phyloP scores from a whole-genome alignment of 2,329 filamentous ascomycete species.

The Diaporthe australafricana region DNA sequence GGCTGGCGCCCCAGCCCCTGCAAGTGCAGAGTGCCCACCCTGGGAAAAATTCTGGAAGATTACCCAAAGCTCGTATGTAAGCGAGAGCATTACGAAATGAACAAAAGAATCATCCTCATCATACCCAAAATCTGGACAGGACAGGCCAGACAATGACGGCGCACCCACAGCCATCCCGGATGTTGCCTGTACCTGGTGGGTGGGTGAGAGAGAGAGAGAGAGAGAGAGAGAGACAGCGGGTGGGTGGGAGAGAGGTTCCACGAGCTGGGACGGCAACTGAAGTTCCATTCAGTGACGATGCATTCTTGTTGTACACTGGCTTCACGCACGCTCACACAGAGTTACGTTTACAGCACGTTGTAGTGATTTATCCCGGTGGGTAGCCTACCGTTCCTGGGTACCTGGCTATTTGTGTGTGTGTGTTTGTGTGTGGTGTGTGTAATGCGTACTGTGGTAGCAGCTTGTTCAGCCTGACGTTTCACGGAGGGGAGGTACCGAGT shows the following conservation, averaged over 20 bases:
- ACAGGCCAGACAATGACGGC: conserved; percentile 1
- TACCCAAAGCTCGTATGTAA: conserved; percentile 33
- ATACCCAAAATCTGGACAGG: conserved; percentile 10
- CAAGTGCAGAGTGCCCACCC: conserved; percentile 19
- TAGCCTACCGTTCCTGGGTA: neutral
- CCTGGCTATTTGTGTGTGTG: neutral
- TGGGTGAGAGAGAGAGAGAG: neutral
- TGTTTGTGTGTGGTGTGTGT: neutral
- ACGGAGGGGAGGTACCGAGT: conserved; percentile 29
- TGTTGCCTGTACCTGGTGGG: neutral
- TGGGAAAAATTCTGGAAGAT: conserved; percentile 37
- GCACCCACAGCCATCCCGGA: neutral
- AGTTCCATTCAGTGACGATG: conserved; percentile 3
- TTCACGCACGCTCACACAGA: neutral
- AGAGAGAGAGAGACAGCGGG: too few species aligned
- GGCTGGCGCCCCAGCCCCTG: conserved; percentile 5
- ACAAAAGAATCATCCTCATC: conserved; percentile 9
- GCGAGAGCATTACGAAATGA: conserved; percentile 37
- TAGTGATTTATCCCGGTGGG: conserved; percentile 2
- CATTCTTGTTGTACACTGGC: conserved; percentile 17
- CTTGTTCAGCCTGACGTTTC: conserved; percentile 27
- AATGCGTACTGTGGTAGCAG: conserved; percentile 5
- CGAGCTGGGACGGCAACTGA: neutral
- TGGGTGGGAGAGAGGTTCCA: neutral
- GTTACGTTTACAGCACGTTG: neutral